Evolutionary conservation across 2,329 filamentous ascomycete genomes (phyloP).

Genomic region (Simplicillium sp.): DNA sequence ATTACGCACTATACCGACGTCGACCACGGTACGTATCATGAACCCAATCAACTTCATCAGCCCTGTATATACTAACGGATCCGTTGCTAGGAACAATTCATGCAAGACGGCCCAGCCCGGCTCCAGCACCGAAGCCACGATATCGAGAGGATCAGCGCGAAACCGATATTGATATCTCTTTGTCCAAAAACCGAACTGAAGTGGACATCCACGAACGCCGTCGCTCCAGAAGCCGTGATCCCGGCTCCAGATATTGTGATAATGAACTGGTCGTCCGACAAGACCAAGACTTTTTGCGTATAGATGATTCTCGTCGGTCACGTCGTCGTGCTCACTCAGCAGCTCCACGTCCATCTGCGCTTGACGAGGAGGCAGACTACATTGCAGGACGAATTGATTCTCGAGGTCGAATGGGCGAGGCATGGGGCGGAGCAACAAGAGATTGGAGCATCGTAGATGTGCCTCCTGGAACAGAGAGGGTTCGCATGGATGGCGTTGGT

Average conservation of each 20-base stretch:
- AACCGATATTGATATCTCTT: slow-evolving; percentile 53
- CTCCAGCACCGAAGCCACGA: slow-evolving; percentile 38
- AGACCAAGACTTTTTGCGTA: slow-evolving; percentile 37
- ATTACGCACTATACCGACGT: slow-evolving; percentile 84
- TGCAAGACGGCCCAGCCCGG: slow-evolving; percentile 32
- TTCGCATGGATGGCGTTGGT: slow-evolving; percentile 72
- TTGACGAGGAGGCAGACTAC: slow-evolving; percentile 55
- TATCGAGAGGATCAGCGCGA: slow-evolving; percentile 37
- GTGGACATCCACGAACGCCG: slow-evolving; percentile 40
- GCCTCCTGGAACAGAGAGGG: slow-evolving; percentile 70
- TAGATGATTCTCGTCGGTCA: slow-evolving; percentile 31
- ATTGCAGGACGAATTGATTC: slow-evolving; percentile 44
- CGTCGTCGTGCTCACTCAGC: slow-evolving; percentile 44
- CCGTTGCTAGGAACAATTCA: slow-evolving; percentile 14
- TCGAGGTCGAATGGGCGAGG: slow-evolving; percentile 62
- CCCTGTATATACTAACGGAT: not conserved
- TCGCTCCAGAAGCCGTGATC: slow-evolving; percentile 27
- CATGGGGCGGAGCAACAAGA: slow-evolving; percentile 61
- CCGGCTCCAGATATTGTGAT: slow-evolving; percentile 35
- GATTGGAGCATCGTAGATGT: slow-evolving; percentile 80
- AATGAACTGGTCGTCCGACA: slow-evolving; percentile 53
- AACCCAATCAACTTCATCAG: no score
- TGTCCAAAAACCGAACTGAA: slow-evolving; percentile 44
- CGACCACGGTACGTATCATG: slow-evolving; percentile 60
- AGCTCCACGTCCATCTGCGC: slow-evolving; percentile 28